A percentile compares a stretch with the other conserved stretches of the same genome.
phyloP scores from a whole-genome alignment of 352 stramenopile genomes.

The Thraustochytrium sp. region DNA sequence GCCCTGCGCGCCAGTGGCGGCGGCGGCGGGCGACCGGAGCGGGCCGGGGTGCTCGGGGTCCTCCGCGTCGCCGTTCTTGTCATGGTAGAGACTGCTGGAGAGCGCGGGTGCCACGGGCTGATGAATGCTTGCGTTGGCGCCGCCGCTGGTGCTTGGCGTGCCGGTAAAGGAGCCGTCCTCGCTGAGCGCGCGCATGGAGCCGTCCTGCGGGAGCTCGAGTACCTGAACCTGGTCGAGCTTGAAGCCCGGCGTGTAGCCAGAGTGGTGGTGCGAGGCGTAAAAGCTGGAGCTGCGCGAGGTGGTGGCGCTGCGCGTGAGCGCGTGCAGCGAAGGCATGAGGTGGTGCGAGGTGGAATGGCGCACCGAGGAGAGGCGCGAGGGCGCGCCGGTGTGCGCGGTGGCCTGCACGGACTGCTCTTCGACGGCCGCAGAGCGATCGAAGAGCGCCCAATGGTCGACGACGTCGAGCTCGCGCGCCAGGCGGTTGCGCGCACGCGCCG shows the following conservation, averaged over 20 bases:
- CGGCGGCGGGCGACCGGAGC: not conserved
- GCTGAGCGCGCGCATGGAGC: too few species aligned
- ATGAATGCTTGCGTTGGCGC: too few species aligned
- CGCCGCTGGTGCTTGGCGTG: too few species aligned
- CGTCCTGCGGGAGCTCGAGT: too few species aligned
- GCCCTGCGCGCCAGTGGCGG: too few species aligned
- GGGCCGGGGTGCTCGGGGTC: not conserved
- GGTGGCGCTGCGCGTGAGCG: not conserved
- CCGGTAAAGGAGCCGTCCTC: too few species aligned
- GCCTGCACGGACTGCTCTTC: not conserved
- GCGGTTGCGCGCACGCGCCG: slow-evolving; percentile 31
- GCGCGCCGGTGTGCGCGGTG: not conserved
- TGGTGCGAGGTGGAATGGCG: not conserved
- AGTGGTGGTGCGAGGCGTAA: not conserved
- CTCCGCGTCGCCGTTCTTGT: too few species aligned
- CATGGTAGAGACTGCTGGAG: too few species aligned
- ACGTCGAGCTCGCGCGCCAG: slow-evolving; percentile 41
- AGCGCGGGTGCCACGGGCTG: too few species aligned
- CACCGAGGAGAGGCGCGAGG: not conserved
- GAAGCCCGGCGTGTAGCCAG: not conserved
- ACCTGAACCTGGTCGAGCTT: not conserved
- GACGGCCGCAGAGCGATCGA: not conserved
- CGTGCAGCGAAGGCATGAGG: too few species aligned
- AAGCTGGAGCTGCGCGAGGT: not conserved
- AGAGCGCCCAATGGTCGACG: slow-evolving; percentile 40